These are phyloP conservation scores for Colletotrichum abscissum DNA, from an alignment of 2,329 filamentous ascomycete genomes.

Conservation along the genomic window DNA sequence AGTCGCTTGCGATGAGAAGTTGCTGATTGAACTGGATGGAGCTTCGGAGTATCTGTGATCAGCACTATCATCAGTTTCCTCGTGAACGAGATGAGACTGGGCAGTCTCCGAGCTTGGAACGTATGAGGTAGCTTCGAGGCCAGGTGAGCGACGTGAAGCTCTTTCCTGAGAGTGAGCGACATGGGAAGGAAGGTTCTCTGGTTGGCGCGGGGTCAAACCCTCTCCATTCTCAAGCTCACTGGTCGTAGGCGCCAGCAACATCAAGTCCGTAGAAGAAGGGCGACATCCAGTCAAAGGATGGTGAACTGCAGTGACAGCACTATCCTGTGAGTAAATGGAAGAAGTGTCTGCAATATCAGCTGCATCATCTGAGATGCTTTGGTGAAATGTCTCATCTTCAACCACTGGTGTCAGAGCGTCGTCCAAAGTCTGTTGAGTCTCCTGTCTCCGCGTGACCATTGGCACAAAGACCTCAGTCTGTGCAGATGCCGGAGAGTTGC, in stretches of 20 bases:
- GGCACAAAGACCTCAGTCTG: constrained; percentile 8
- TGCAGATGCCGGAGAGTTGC: constrained; percentile 15
- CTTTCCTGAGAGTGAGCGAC: not conserved
- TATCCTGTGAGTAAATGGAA: constrained; percentile 40
- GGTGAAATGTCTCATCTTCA: not conserved
- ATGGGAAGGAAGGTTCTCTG: not conserved
- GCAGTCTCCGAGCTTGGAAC: constrained; percentile 1
- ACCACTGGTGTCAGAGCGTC: constrained; percentile 24
- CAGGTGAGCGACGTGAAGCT: constrained; percentile 3
- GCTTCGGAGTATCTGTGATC: constrained; percentile 5
- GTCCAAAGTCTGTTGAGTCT: constrained; percentile 13
- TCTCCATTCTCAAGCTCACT: constrained; percentile 7
- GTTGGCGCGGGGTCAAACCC: not conserved
- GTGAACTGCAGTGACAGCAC: constrained; percentile 34
- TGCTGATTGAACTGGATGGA: not conserved
- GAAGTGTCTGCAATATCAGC: constrained; percentile 36
- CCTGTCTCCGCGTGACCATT: constrained; percentile 2
- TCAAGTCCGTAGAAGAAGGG: constrained; percentile 2
- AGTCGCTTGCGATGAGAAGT: not conserved
- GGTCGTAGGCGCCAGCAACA: constrained; percentile 8
- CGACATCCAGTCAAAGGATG: not conserved
- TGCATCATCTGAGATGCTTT: constrained; percentile 15
- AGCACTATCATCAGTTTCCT: not conserved
- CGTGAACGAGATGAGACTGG: not conserved
- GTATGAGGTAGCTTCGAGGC: constrained; percentile 3